Evolutionary conservation across 2,329 filamentous ascomycete genomes (phyloP), one percentile per base, ranked within the genome.

Genomic region (Paraphaeosphaeria sporulosa): DNA sequence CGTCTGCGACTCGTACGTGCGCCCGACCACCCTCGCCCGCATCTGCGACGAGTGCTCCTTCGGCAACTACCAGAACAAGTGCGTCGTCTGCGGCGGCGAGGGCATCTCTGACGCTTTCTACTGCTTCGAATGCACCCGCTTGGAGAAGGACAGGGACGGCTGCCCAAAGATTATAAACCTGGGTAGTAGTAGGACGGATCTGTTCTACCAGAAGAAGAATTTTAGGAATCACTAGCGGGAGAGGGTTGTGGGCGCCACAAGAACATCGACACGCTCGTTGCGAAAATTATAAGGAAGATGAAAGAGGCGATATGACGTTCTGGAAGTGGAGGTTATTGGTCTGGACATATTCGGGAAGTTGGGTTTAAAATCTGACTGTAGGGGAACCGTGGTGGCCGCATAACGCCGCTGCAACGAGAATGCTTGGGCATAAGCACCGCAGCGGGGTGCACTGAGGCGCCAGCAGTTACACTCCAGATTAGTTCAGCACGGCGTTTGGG

Each of bases 41-140:
- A 98, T 99, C 83, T 99, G 95, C 85, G 95, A 99, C 84, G 95
- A 99, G 83, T 99, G 95, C 85, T 94, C 92, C 78, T 99, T 99
- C 79, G 95, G 95, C 76, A 99, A 99, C 86, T 99, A 97, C 84
- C 95, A 98, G 83, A 99, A 99, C 84, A 99, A 99, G 81, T 99
- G 95, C 78, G 93, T 99, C 69, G 95, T 99, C 46, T 99, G 95
- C 81, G 95, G 95, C 78, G 95, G 95, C 71, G 95, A 98, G 82
- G 95, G 95, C 32, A 99, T 99, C 78, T 95, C 91, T 36, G 95
- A 99, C 78, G 95, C 95, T 52, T 98, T 98, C 80, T 99, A 99
- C 84, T 99, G 95, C 84, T 98, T 98, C 76, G 95, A 99, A 81
- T 99, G 95, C 79, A 99, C 95, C 60, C 87, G 95, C 8, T 83